phyloP scores from a whole-genome alignment of 495 filamentous ascomycete species.

The Penicillium paxilli region DNA sequence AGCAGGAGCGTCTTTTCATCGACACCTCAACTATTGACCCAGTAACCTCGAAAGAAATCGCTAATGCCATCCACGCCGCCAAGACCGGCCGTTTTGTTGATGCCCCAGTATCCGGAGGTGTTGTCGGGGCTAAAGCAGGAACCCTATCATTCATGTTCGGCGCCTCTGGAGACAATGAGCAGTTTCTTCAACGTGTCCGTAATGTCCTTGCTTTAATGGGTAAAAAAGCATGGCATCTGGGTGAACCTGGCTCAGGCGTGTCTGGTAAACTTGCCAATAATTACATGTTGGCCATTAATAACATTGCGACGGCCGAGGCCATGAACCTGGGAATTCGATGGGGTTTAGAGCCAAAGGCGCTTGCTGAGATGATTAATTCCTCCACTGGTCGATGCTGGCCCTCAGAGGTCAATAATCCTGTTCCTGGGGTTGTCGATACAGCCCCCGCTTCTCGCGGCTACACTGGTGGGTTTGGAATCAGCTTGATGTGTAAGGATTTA shows the following conservation, averaged over 20 bases:
- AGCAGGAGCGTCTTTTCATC: constrained; percentile 66
- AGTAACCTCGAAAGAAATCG: constrained; percentile 67
- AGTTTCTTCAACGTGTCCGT: constrained; percentile 60
- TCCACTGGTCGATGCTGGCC: constrained; percentile 91
- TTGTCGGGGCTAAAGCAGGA: constrained; percentile 75
- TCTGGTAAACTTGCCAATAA: constrained; percentile 92
- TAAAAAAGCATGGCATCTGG: constrained; percentile 76
- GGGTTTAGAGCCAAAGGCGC: constrained; percentile 76
- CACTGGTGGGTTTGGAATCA: constrained; percentile 77
- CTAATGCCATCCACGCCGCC: constrained; percentile 57
- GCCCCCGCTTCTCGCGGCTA: constrained; percentile 76
- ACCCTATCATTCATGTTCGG: constrained; percentile 89
- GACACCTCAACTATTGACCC: constrained; percentile 89
- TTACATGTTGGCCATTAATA: constrained; percentile 87
- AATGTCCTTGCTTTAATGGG: constrained; percentile 77
- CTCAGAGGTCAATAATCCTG: constrained; percentile 88
- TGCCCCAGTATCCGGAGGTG: constrained; percentile 83
- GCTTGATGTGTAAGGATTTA: constrained; percentile 84
- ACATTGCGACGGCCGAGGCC: constrained; percentile 88
- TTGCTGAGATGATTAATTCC: constrained; percentile 80
- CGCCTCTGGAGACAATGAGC: constrained; percentile 44
- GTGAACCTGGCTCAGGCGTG: constrained; percentile 75
- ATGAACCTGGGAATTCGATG: constrained; percentile 88
- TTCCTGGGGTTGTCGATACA: constrained; percentile 75
- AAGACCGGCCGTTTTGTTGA: constrained; percentile 67